phyloP scores from a whole-genome alignment of 805 yeast species.

The Saturnispora mendoncae region DNA sequence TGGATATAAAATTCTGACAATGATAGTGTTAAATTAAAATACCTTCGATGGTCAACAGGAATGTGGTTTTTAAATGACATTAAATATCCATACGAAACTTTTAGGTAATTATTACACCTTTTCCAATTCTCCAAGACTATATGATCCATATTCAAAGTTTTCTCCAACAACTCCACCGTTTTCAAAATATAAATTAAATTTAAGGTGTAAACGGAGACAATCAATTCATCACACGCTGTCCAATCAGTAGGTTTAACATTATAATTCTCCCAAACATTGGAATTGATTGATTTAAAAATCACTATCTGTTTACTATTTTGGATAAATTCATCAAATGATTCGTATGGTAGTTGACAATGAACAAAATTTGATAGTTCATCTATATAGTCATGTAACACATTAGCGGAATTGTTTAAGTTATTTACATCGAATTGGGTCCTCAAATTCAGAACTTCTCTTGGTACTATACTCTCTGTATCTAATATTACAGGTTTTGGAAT shows the following conservation, averaged over 20 bases:
- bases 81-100: constrained; percentile 17
- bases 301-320: background rate
- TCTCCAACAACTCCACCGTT: constrained; percentile 15
- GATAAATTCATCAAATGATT: constrained; percentile 13
- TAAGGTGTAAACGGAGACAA: constrained; percentile 16
- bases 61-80: constrained; percentile 13
- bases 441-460: constrained; percentile 13
- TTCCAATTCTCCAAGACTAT: constrained; percentile 18
- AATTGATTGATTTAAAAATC: background rate
- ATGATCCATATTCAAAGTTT: constrained; percentile 6
- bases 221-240: constrained; percentile 21
- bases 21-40: constrained; percentile 14
- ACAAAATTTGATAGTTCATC: constrained; percentile 17
- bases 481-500: constrained; percentile 14
- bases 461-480: constrained; percentile 6
- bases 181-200: constrained; percentile 15
- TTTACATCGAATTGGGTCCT: constrained; percentile 14
- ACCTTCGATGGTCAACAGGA: constrained; percentile 5
- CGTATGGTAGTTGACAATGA: background rate
- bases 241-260: background rate
- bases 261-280: constrained; percentile 16
- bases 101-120: constrained; percentile 18
- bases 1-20: constrained; percentile 18
- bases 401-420: constrained; percentile 21
- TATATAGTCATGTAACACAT: constrained; percentile 19